These are phyloP conservation scores for Telfairia occidentalis DNA, from an alignment of 331 rosid genomes.

Conservation along the genomic window DNA sequence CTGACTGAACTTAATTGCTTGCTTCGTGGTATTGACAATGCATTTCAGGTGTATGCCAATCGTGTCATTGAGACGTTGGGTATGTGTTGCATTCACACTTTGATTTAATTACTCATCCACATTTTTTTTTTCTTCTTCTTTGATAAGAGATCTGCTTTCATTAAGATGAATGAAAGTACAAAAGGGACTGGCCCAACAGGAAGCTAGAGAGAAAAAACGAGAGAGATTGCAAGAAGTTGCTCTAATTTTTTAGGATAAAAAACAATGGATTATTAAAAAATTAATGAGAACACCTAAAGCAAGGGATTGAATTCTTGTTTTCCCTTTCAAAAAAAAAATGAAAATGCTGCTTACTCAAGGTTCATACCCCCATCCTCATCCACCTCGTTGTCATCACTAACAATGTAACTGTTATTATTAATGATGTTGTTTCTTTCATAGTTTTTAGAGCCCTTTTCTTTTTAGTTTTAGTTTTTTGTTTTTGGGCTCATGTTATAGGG, in stretches of 20 bases:
- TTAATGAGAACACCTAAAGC: neutral
- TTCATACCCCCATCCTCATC: neutral
- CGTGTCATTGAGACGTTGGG: constrained; percentile 61
- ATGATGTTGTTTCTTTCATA: neutral
- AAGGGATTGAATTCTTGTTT: neutral
- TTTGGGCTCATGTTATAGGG: no score
- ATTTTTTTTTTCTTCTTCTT: neutral
- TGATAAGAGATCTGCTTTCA: neutral
- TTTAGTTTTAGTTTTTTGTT: no score
- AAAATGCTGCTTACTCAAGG: neutral
- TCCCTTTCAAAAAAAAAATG: no score
- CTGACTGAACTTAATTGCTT: constrained; percentile 70
- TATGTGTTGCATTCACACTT: constrained; percentile 23
- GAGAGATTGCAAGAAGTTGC: neutral
- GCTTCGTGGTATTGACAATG: constrained; percentile 94
- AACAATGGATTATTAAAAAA: neutral
- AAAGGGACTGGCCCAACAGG: neutral
- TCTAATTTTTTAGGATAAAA: neutral
- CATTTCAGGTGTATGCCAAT: constrained; percentile 75
- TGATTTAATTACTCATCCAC: neutral
- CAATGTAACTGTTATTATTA: neutral
- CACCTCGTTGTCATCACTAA: neutral
- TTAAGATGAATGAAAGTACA: neutral
- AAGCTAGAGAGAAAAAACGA: neutral
- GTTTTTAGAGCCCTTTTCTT: no score